Evolutionary conservation across 2,329 filamentous ascomycete species (phyloP).

Genomic region (Hansfordia pulvinata): DNA sequence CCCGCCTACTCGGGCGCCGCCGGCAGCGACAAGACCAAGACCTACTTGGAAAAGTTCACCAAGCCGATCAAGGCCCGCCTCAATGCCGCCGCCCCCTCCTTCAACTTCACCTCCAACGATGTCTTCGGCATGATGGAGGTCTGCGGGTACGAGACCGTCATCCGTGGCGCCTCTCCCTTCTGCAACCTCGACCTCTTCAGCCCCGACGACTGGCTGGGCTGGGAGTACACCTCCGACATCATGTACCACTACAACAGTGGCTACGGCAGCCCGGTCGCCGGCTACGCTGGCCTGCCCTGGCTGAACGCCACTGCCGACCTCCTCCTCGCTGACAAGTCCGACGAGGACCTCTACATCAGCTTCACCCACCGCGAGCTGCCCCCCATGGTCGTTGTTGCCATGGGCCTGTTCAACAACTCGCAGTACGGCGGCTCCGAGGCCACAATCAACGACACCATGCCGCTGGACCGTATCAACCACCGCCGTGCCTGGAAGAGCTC

Average conservation of each 20-base stretch:
- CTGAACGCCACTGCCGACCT: constrained; percentile 44
- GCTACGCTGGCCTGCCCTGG: constrained; percentile 52
- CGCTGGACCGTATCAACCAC: constrained; percentile 46
- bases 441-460: constrained; percentile 49
- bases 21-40: constrained; percentile 38
- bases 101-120: constrained; percentile 51
- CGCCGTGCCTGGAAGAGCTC: constrained; percentile 50
- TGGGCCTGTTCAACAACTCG: constrained; percentile 59
- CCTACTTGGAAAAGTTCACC: constrained; percentile 41
- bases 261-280: constrained; percentile 44
- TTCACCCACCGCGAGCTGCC: constrained; percentile 60
- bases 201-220: constrained; percentile 50
- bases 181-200: constrained; percentile 45
- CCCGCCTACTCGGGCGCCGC: constrained; percentile 44
- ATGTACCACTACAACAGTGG: constrained; percentile 53
- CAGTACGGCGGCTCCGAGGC: constrained; percentile 34
- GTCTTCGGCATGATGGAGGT: constrained; percentile 53
- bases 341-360: constrained; percentile 49
- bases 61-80: constrained; percentile 44
- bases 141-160: constrained; percentile 53
- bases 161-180: constrained; percentile 46
- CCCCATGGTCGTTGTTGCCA: constrained; percentile 50
- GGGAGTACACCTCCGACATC: constrained; percentile 52
- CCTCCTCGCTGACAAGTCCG: constrained; percentile 22
- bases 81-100: constrained; percentile 34